These are phyloP conservation scores for Gossypium laxum DNA, from an alignment of 441 rosid species.

Conservation along the genomic window DNA sequence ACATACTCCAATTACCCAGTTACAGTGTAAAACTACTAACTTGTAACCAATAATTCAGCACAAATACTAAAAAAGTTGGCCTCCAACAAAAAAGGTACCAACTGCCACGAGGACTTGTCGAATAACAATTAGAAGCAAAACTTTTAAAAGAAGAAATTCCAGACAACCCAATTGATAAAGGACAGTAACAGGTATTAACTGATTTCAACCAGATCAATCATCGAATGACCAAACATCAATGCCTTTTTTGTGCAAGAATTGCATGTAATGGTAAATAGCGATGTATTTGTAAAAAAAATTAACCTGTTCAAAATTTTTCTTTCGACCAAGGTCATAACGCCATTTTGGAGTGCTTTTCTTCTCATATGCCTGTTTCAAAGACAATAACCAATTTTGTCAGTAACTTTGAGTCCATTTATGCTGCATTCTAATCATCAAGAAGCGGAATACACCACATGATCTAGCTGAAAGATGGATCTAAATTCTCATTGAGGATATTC, in stretches of 20 bases:
- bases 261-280: background rate
- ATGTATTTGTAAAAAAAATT: constrained; percentile 4
- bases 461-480: background rate
- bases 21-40: background rate
- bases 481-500: background rate
- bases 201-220: constrained; percentile 10
- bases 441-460: background rate
- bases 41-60: background rate
- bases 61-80: background rate
- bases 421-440: background rate
- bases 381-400: constrained; percentile 8
- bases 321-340: constrained; percentile 74
- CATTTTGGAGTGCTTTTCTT: constrained; percentile 70
- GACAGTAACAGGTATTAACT: background rate
- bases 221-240: background rate
- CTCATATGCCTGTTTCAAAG: constrained; percentile 61
- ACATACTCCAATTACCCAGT: background rate
- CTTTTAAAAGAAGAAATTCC: background rate
- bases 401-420: background rate
- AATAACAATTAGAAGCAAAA: background rate
- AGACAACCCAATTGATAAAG: background rate
- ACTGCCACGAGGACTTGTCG: background rate
- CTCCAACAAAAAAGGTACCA: background rate
- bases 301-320: constrained; percentile 76
- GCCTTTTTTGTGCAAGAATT: background rate